Evolutionary conservation across 2,329 filamentous ascomycete genomes (phyloP).

Genomic region (Nakataea oryzae): DNA sequence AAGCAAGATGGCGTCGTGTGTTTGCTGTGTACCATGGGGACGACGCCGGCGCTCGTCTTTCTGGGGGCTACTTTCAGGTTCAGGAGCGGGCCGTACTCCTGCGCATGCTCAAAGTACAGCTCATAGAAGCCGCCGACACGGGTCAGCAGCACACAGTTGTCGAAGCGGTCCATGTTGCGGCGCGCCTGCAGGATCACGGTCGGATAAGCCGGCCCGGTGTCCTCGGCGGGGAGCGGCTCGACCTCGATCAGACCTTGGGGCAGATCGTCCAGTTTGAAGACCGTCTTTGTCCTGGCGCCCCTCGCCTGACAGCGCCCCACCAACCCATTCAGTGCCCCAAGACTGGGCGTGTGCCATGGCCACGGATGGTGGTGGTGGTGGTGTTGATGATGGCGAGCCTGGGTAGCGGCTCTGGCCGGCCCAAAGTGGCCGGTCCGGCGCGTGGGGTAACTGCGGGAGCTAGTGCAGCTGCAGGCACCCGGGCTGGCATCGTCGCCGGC

Average conservation of each 20-base stretch:
- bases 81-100: slow-evolving; percentile 75
- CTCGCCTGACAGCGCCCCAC: neutral
- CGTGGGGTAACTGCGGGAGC: neutral
- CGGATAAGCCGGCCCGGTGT: slow-evolving; percentile 52
- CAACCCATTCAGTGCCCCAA: neutral
- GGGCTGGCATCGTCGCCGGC: too few species aligned
- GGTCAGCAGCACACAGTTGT: slow-evolving; percentile 83
- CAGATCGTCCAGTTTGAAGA: slow-evolving; percentile 43
- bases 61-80: slow-evolving; percentile 80
- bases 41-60: slow-evolving; percentile 65
- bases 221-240: slow-evolving; percentile 25
- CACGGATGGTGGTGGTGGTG: neutral
- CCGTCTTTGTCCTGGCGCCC: slow-evolving; percentile 9
- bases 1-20: neutral
- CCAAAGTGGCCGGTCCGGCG: neutral
- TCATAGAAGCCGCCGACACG: slow-evolving; percentile 95
- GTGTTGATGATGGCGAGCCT: neutral
- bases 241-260: slow-evolving; percentile 42
- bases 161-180: slow-evolving; percentile 83
- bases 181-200: slow-evolving; percentile 81
- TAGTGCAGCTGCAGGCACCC: neutral
- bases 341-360: neutral
- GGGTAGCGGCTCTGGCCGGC: neutral
- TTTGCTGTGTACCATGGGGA: slow-evolving; percentile 62
- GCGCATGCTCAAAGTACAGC: slow-evolving; percentile 92